Base-by-base conservation (phyloP, 805 yeast genomes). In the Zygoascus bituminiphila region DNA sequence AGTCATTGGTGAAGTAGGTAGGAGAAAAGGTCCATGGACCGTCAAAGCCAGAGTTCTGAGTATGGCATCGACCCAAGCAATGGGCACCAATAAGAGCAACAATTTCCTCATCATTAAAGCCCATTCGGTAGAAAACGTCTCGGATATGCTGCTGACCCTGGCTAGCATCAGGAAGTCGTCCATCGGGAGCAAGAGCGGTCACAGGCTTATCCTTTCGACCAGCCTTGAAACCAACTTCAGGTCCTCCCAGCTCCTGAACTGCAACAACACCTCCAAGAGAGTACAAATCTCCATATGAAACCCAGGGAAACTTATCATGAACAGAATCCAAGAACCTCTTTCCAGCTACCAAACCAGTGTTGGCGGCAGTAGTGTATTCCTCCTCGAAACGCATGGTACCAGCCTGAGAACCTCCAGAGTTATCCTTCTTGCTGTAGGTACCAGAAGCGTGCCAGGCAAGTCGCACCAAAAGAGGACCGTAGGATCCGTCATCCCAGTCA, bases 1-100 rank as follows among this genome's bases (percentile, higher is more conserved):
- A 84, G 52, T 81, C 86, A 63, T 84, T 85, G 47, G 84, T 76
- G 61, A 85, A 81, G 51, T 68, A 64, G 19, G 82, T 82, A 45
- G 88, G 84, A 10, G 88, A 77, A 50, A 78, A 79, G 29, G 93
- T 86, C 94, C 94, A 85, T 51, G 88, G 88, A 7, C 94, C 93
- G 53, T 82, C 88, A 69, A 71, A 86, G 1, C 91, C 93, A 58
- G 68, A 46, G 61, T 66, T 42, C 55, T 60, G 54, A 49, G 77
- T 71, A 63, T 86, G 94, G 56, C 93, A 83, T 49, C 86, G 74
- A 31, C 94, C 94, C 40, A 85, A 66, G 19, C 81, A 75, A 65
- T 86, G 94, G 1, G 89, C 89, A 43, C 88, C 88, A 48, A 82
- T 70, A 46, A 86, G 62, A 8, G 84, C 82, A 38, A 83, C 93